A percentile compares a stretch with the other conserved stretches of the same genome.
phyloP scores from a whole-genome alignment of 352 stramenopile genomes.

The Elongisporangium anandrum region DNA sequence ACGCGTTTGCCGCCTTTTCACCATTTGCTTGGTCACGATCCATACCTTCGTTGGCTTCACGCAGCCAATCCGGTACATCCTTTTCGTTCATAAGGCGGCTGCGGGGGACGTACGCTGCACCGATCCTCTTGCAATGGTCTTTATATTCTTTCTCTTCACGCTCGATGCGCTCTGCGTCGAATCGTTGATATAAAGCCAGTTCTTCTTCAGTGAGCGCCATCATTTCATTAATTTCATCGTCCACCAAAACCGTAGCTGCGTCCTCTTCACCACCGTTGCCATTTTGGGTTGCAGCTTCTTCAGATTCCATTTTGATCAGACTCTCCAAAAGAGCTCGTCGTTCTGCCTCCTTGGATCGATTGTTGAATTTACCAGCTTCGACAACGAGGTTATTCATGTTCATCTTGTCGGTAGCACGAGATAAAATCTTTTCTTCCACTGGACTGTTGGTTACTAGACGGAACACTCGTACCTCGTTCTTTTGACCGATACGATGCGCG shows the following conservation, averaged over 20 bases:
- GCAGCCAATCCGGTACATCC: slow-evolving; percentile 70
- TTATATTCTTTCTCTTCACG: slow-evolving; percentile 65
- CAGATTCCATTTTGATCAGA: slow-evolving; percentile 86
- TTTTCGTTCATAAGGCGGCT: slow-evolving; percentile 68
- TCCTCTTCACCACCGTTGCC: slow-evolving; percentile 62
- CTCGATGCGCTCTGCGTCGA: slow-evolving; percentile 59
- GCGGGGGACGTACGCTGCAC: slow-evolving; percentile 31
- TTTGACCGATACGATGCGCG: slow-evolving; percentile 90
- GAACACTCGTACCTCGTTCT: slow-evolving; percentile 88
- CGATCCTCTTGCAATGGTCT: slow-evolving; percentile 61
- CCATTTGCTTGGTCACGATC: slow-evolving; percentile 43
- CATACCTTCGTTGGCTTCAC: slow-evolving; percentile 64
- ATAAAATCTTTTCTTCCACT: slow-evolving; percentile 87
- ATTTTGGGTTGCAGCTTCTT: slow-evolving; percentile 56
- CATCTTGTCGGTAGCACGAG: slow-evolving; percentile 87
- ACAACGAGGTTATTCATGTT: slow-evolving; percentile 91
- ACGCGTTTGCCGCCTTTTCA: slow-evolving; percentile 55
- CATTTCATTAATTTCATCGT: slow-evolving; percentile 89
- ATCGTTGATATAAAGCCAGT: slow-evolving; percentile 66
- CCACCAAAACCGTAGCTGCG: slow-evolving; percentile 52
- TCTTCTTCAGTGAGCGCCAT: slow-evolving; percentile 88
- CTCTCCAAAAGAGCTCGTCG: slow-evolving; percentile 82
- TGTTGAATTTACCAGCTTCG: slow-evolving; percentile 87
- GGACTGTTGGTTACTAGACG: slow-evolving; percentile 82
- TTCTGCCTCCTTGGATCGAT: slow-evolving; percentile 82